Base-by-base conservation (phyloP, 371 early-diverging fungal species). In the Mucor lusitanicus region DNA sequence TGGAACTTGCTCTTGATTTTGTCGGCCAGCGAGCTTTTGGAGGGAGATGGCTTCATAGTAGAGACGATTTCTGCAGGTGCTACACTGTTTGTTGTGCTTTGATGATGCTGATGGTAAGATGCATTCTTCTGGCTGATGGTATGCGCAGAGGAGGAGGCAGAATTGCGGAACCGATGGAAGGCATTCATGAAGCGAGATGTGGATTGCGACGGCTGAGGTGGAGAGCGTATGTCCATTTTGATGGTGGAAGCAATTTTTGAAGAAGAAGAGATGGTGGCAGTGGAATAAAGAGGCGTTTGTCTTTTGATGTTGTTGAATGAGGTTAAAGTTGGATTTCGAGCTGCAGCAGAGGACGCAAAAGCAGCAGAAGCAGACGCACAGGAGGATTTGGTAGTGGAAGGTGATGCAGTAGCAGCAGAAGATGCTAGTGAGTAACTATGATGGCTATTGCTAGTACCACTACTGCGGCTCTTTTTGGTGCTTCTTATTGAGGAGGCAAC, bases 1-100 rank as follows among this genome's bases (percentile, higher is more conserved):
- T 67, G 67, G 40, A 71, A 67, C 40, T 71, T 71, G 28, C 9
- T 61, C 57, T 71, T 71, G n/a, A 71, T 67, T 37, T 67, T 67
- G 13, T 67, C 64, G 23, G 72, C 64, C 33, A 71, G 40, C 32
- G 72, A 67, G 35, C 63, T 62, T 33, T 61, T 67, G 25, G 37
- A 44, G 25, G 57, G 30, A 27, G 17, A 27, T 6, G 40, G 44
- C n/a, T 59, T 65, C 32, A 57, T 63, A 12, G 17, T 13, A 3
- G n/a, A 28, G 8, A 55, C 42, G 19, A 55, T 62, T 19, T 54
- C 67, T 7, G 53, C 50, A 35, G 67, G 67, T 6, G 63, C 42
- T 12, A 65, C 39, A 19, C 56, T 68, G 23, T 60, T 66, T 30
- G 13, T 61, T 48, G 30, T 25, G 21, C 44, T 60, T 13, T 21